Evolutionary conservation across 108 stramenopile genomes (phyloP), one percentile per base, ranked within the genome.

Genomic region (Cyclotella atomus): DNA sequence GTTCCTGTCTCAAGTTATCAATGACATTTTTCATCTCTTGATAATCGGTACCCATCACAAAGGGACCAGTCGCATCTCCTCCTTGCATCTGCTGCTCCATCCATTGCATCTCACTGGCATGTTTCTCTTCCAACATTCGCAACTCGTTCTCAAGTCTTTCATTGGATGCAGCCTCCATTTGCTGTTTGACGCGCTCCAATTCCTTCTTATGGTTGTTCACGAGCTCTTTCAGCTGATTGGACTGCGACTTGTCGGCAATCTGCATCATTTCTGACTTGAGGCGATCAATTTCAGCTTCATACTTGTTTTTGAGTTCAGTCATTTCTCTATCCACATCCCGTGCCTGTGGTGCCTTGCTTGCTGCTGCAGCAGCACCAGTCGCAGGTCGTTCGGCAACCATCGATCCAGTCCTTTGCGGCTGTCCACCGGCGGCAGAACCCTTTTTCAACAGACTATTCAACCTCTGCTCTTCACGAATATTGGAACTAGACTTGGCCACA

Each of bases 381-480:
- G 14, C 69, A 21, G 32, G 36, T 44, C 57, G 36, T 29, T 45
- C 60, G 10, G 71, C 59, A 21, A 49, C 46, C 28, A 50, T 15
- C 21, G 49, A 46, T 20, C 49, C 32, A 36, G 16, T 49, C 29
- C 49, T 20, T 25, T 53, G n/a, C 34, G 28, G 25, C 54, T 45
- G 43, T 46, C 44, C 21, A 21, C 6, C 63, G n/a, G 56, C 69
- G 23, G 21, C 54, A 45, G 63, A 55, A 24, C 47, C 66, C 60
- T 65, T 36, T 20, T 53, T 65, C 38, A 65, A 38, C 52, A 79
- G 49, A 61, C 49, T 62, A 25, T 68, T 46, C 33, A 79, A 60
- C 15, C 78, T 56, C 38, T 71, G 70, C 70, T 79, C 54, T 50
- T 79, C 78, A 25, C 78, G 78, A 67, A 67, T 60, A 49, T 71